Evolutionary conservation across 331 rosid species (phyloP).

Genomic region (Malus hybrid): DNA sequence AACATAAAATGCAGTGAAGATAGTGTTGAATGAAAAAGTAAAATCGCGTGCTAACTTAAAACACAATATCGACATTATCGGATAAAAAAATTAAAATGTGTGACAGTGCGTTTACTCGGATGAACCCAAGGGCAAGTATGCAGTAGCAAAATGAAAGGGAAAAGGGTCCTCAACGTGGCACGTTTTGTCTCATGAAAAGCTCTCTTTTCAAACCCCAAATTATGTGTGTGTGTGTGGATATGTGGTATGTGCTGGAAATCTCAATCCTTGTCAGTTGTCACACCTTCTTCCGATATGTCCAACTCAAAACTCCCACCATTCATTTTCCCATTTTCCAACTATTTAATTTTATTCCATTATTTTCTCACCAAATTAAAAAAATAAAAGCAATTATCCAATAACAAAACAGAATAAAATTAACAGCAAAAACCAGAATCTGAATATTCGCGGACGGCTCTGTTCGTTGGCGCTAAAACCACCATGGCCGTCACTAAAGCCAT

Average conservation of each 20-base stretch:
- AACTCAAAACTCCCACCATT: background rate
- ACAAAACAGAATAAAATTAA: background rate
- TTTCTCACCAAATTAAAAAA: background rate
- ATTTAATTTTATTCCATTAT: background rate
- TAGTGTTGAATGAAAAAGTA: background rate
- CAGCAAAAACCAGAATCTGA: background rate
- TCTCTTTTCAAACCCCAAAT: conserved; percentile 1
- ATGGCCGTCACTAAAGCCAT: conserved; percentile 1
- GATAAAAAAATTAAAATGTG: no score
- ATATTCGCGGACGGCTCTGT: background rate
- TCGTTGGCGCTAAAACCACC: background rate
- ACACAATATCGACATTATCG: no score
- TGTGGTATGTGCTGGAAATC: background rate
- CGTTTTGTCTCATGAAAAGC: background rate
- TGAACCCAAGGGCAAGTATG: no score
- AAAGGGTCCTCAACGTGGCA: background rate
- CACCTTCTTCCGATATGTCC: background rate
- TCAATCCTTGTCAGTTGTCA: no score
- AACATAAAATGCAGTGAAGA: no score
- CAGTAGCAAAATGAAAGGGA: background rate
- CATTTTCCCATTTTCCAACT: background rate
- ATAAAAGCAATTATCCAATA: background rate
- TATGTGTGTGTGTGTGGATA: conserved; percentile 1
- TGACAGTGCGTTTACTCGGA: no score
- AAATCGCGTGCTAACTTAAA: no score